Evolutionary conservation across 2,329 filamentous ascomycete species (phyloP).

Genomic region (Claviceps lovelessii): DNA sequence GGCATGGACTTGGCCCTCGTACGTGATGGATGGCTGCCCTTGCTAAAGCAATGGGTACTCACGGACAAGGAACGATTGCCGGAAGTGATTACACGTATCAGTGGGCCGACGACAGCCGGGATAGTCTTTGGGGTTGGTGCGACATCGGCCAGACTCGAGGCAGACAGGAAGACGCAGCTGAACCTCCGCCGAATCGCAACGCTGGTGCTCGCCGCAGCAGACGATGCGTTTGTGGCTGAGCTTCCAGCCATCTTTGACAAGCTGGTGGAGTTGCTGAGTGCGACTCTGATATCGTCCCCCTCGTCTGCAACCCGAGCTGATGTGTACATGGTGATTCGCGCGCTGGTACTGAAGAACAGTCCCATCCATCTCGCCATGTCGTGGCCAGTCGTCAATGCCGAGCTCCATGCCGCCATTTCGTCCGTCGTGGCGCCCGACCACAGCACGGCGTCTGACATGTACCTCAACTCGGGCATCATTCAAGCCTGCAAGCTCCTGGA

Average conservation of each 20-base stretch:
- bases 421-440: constrained; percentile 57
- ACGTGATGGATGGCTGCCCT: constrained; percentile 61
- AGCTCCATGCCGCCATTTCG: constrained; percentile 66
- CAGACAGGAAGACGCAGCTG: constrained; percentile 82
- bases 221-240: constrained; percentile 69
- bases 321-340: constrained; percentile 74
- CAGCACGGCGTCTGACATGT: constrained; percentile 51
- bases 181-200: constrained; percentile 73
- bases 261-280: constrained; percentile 69
- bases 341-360: constrained; percentile 65
- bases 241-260: constrained; percentile 64
- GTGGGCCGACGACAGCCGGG: constrained; percentile 77
- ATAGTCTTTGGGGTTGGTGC: constrained; percentile 98
- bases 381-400: constrained; percentile 81
- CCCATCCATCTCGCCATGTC: constrained; percentile 67
- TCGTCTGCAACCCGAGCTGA: constrained; percentile 82
- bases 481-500: constrained; percentile 93
- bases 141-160: constrained; percentile 82
- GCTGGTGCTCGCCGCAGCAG: constrained; percentile 59
- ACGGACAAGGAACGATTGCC: constrained; percentile 78
- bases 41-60: constrained; percentile 71
- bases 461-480: constrained; percentile 61
- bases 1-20: constrained; percentile 51
- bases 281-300: constrained; percentile 77
- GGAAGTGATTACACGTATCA: constrained; percentile 66